Evolutionary conservation across 306 rosid species (phyloP).

Genomic region (Geum urbanum): DNA sequence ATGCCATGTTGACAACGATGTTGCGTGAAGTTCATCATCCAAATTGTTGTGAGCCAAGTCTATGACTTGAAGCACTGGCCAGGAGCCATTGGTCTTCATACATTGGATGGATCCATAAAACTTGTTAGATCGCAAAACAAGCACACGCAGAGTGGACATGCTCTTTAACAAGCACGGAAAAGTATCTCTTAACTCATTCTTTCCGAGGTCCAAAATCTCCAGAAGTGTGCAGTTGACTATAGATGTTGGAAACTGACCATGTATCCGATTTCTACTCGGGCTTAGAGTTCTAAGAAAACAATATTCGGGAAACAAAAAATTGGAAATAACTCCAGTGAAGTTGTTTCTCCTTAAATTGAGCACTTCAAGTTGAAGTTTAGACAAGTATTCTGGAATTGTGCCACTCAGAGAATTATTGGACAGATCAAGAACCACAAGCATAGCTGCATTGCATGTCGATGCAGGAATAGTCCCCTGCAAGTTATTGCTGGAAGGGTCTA

Average conservation of each 20-base stretch:
- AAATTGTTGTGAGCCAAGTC: constrained; percentile 26
- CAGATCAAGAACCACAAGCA: constrained; percentile 13
- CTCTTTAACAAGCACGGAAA: constrained; percentile 24
- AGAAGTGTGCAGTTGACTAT: constrained; percentile 17
- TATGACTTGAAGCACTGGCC: constrained; percentile 17
- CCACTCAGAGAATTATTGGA: constrained; percentile 27
- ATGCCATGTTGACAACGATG: neutral
- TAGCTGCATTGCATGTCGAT: constrained; percentile 16
- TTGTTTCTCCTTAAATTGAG: constrained; percentile 24
- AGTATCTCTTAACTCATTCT: neutral
- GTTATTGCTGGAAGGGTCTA: constrained; percentile 15
- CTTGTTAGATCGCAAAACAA: constrained; percentile 17
- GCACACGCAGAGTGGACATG: constrained; percentile 23
- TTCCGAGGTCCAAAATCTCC: constrained; percentile 27
- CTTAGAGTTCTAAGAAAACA: constrained; percentile 19
- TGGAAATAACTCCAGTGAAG: constrained; percentile 14
- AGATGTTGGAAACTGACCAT: constrained; percentile 11
- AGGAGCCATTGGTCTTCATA: neutral
- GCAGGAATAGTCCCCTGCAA: neutral
- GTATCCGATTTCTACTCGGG: constrained; percentile 5
- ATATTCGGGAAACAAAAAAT: constrained; percentile 1
- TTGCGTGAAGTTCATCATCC: neutral
- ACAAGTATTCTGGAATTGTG: constrained; percentile 14
- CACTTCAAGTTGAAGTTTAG: neutral
- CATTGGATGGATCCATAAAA: constrained; percentile 3